These are phyloP conservation scores for Prunus salicina DNA, from an alignment of 306 rosid genomes.

Conservation along the genomic window DNA sequence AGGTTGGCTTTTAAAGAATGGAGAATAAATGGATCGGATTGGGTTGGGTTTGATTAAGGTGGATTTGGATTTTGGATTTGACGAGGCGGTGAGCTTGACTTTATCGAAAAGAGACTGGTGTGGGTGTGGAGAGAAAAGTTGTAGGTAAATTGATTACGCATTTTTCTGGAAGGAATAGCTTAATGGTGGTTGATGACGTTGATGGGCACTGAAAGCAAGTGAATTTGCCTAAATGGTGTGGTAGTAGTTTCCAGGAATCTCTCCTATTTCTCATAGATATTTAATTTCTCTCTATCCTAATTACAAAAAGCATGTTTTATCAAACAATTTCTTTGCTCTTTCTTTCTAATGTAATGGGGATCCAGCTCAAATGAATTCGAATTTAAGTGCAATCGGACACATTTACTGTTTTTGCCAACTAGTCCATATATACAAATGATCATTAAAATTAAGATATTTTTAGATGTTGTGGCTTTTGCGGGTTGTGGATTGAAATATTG, in stretches of 20 bases:
- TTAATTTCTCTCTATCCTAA: no score
- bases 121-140: neutral
- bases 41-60: neutral
- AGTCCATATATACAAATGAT: neutral
- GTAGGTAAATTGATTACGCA: conserved; percentile 29
- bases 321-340: no score
- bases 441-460: neutral
- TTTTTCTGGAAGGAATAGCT: neutral
- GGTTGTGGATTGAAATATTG: no score
- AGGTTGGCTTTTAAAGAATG: neutral
- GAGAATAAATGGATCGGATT: neutral
- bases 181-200: neutral
- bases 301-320: no score
- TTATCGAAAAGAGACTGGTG: neutral
- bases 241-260: neutral
- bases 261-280: no score
- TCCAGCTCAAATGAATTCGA: no score
- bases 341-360: no score
- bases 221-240: neutral
- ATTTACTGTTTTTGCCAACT: accelerated
- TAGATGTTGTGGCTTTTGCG: no score
- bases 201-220: neutral
- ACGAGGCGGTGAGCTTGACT: conserved; percentile 12
- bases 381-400: no score
- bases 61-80: conserved; percentile 6